These are phyloP conservation scores for Endotrypanum monterogeii DNA, from an alignment of 208 protist genomes.

Conservation along the genomic window DNA sequence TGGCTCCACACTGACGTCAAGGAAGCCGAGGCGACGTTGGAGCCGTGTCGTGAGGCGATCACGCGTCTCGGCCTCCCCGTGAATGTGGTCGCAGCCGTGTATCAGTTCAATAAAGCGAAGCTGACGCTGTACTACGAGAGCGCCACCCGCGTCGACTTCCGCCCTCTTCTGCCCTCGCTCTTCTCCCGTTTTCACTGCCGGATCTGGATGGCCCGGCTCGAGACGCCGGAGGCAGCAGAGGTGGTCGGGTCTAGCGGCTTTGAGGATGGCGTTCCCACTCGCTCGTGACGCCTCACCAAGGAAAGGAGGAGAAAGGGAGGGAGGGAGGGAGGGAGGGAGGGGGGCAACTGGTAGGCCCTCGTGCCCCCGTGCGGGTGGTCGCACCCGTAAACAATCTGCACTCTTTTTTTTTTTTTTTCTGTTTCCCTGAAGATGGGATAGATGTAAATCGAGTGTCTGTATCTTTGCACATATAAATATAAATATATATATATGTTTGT, in stretches of 20 bases:
- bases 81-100: slow-evolving; percentile 68
- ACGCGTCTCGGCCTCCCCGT: slow-evolving; percentile 55
- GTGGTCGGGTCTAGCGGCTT: neutral
- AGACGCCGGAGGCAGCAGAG: neutral
- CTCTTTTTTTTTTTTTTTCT: too few species aligned
- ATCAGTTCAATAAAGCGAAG: slow-evolving; percentile 89
- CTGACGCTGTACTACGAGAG: slow-evolving; percentile 88
- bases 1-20: slow-evolving; percentile 57
- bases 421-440: too few species aligned
- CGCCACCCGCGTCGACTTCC: slow-evolving; percentile 77
- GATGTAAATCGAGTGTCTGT: neutral
- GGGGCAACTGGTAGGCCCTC: too few species aligned
- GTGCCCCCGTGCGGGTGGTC: too few species aligned
- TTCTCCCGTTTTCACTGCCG: slow-evolving; percentile 83
- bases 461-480: neutral
- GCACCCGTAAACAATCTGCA: too few species aligned
- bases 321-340: neutral
- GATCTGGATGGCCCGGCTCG: slow-evolving; percentile 75
- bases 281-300: neutral
- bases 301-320: neutral
- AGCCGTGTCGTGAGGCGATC: slow-evolving; percentile 56
- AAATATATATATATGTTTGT: neutral
- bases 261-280: neutral
- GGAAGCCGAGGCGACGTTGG: slow-evolving; percentile 54
- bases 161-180: slow-evolving; percentile 66